Conservation (phyloP, 176 grass and related monocot species). For the Oryza punctata region DNA sequence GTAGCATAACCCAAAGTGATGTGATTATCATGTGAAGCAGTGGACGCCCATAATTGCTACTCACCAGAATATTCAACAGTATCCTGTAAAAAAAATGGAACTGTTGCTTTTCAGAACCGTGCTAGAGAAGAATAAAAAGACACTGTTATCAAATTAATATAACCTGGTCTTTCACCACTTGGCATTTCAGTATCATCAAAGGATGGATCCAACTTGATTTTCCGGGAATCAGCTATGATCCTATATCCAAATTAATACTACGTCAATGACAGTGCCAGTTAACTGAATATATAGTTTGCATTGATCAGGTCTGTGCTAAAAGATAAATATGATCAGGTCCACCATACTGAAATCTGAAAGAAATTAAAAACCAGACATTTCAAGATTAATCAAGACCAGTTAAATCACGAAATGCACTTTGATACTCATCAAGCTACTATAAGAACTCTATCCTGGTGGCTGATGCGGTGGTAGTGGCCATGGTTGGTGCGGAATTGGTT, state of each 20-base stretch:
- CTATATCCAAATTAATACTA: neutral
- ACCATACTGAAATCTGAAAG: neutral
- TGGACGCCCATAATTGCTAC: neutral
- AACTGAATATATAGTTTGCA: neutral
- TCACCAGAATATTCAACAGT: neutral
- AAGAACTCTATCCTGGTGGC: neutral
- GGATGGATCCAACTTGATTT: neutral
- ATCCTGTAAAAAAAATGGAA: neutral
- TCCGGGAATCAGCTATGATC: neutral
- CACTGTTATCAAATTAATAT: neutral
- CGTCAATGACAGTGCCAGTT: neutral
- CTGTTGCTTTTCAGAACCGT: neutral
- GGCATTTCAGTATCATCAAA: slow-evolving; percentile 3
- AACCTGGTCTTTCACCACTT: neutral
- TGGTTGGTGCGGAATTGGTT: slow-evolving; percentile 38
- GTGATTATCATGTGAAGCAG: neutral
- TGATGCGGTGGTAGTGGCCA: slow-evolving; percentile 14
- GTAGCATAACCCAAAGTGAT: slow-evolving; percentile 8
- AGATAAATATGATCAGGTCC: slow-evolving; percentile 25
- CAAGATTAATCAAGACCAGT: neutral
- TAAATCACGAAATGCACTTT: neutral
- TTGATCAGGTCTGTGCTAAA: neutral
- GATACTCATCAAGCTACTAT: neutral
- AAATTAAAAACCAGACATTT: neutral
- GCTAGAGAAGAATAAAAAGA: neutral